These are phyloP conservation scores for Diaporthe australafricana DNA, from an alignment of 2,329 filamentous ascomycete genomes.

Conservation along the genomic window DNA sequence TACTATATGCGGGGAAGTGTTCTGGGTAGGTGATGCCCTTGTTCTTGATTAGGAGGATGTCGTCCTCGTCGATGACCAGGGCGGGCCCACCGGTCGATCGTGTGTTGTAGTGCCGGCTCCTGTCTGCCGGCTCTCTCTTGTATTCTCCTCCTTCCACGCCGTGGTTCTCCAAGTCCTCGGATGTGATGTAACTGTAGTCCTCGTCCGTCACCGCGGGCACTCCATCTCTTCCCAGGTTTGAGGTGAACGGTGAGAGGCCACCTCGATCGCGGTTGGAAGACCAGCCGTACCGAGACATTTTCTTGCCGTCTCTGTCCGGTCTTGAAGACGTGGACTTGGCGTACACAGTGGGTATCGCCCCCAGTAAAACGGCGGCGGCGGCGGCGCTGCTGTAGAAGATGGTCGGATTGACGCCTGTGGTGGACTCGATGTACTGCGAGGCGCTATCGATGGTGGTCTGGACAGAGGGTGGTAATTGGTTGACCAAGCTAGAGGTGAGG, in stretches of 20 bases:
- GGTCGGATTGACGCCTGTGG: slow-evolving; percentile 62
- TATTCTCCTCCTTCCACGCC: slow-evolving; percentile 46
- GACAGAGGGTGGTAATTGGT: slow-evolving; percentile 56
- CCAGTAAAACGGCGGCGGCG: slow-evolving; percentile 59
- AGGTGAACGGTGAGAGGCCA: slow-evolving; percentile 63
- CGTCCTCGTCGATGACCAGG: slow-evolving; percentile 65
- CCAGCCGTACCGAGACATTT: slow-evolving; percentile 67
- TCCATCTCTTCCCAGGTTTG: slow-evolving; percentile 52
- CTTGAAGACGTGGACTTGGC: slow-evolving; percentile 41
- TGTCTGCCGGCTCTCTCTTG: slow-evolving; percentile 42
- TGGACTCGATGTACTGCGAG: slow-evolving; percentile 61
- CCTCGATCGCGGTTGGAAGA: slow-evolving; percentile 54
- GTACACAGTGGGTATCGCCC: slow-evolving; percentile 55
- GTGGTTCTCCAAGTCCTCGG: slow-evolving; percentile 72
- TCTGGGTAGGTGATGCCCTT: slow-evolving; percentile 74
- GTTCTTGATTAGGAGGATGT: slow-evolving; percentile 77
- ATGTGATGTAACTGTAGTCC: slow-evolving; percentile 87
- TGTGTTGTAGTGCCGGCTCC: slow-evolving; percentile 30
- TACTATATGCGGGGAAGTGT: slow-evolving; percentile 80
- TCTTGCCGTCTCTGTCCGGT: slow-evolving; percentile 39
- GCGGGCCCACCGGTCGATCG: slow-evolving; percentile 41
- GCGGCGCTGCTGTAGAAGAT: slow-evolving; percentile 64
- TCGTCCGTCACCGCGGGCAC: slow-evolving; percentile 76
- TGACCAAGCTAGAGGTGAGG: slow-evolving; percentile 57
- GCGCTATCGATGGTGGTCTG: slow-evolving; percentile 67